Conservation (phyloP, 805 yeast species). For the Metschnikowia colocasiae region DNA sequence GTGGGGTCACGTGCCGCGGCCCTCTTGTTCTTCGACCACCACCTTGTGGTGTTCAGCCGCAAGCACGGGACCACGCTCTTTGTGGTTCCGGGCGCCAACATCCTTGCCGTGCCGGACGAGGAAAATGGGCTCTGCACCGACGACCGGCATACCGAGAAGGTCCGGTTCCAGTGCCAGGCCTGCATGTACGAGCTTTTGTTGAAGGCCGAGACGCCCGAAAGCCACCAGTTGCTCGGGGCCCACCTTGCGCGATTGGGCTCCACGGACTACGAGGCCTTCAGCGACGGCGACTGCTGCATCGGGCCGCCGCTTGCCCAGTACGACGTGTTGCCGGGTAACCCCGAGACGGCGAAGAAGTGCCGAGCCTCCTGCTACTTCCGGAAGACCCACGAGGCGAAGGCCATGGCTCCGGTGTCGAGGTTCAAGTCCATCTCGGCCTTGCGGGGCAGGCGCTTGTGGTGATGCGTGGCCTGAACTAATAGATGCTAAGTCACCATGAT, state of each 20-base stretch:
- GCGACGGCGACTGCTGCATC: slow-evolving; percentile 9
- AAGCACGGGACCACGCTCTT: slow-evolving; percentile 4
- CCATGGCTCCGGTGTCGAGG: not conserved
- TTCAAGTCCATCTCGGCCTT: not conserved
- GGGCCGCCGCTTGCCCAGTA: slow-evolving; percentile 8
- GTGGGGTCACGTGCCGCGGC: slow-evolving; percentile 3
- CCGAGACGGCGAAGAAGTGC: not conserved
- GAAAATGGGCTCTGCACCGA: slow-evolving; percentile 8
- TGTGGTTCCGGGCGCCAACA: slow-evolving; percentile 7
- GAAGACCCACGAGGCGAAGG: not conserved
- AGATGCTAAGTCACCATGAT: no score
- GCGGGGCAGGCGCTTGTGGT: slow-evolving; percentile 1
- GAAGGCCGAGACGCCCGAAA: not conserved
- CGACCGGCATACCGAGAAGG: not conserved
- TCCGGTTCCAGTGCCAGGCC: slow-evolving; percentile 6
- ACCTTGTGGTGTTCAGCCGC: slow-evolving; percentile 6
- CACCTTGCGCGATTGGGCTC: not conserved
- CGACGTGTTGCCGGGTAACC: slow-evolving; percentile 6
- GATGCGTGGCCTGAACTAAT: no score
- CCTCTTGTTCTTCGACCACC: slow-evolving; percentile 8
- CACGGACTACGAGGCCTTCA: not conserved
- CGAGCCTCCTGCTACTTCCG: slow-evolving; percentile 10
- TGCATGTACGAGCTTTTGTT: slow-evolving; percentile 13
- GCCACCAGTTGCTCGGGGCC: not conserved
- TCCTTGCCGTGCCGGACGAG: slow-evolving; percentile 5